A percentile compares a stretch with the other conserved stretches of the same genome.
Conservation (phyloP, 75 land plant species). For the Pinus tabuliformis region DNA sequence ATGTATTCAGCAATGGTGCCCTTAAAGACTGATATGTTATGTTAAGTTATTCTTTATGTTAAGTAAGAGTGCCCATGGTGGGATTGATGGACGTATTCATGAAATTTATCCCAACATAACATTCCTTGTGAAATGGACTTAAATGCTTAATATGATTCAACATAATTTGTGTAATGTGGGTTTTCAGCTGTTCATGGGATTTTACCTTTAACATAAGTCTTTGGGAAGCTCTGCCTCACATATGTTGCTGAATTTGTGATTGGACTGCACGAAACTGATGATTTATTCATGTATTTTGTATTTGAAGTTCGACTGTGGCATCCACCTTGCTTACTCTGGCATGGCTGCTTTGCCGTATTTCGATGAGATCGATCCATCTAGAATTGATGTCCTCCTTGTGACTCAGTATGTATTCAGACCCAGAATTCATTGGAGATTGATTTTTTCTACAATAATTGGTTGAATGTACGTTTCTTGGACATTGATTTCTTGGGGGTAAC, state of each 20-base stretch:
- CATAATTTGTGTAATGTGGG: too few species aligned
- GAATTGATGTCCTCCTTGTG: conserved; percentile 90
- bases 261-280: not conserved
- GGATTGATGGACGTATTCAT: too few species aligned
- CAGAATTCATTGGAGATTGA: not conserved
- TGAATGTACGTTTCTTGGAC: too few species aligned
- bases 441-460: not conserved
- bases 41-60: too few species aligned
- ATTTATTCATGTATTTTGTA: conserved; percentile 5
- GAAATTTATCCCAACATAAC: too few species aligned
- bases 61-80: too few species aligned
- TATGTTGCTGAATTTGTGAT: not conserved
- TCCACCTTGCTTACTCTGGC: conserved; percentile 95
- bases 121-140: too few species aligned
- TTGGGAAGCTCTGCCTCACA: not conserved
- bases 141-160: too few species aligned
- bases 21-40: too few species aligned
- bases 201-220: not conserved
- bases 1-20: too few species aligned
- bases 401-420: conserved; percentile 78
- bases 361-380: conserved; percentile 97
- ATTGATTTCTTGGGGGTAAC: too few species aligned
- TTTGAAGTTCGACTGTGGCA: conserved; percentile 95
- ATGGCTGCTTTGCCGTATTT: conserved; percentile 98
- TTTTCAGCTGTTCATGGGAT: not conserved